Base-by-base conservation (phyloP, 352 stramenopile genomes). In the Globisporangium echinulatum region DNA sequence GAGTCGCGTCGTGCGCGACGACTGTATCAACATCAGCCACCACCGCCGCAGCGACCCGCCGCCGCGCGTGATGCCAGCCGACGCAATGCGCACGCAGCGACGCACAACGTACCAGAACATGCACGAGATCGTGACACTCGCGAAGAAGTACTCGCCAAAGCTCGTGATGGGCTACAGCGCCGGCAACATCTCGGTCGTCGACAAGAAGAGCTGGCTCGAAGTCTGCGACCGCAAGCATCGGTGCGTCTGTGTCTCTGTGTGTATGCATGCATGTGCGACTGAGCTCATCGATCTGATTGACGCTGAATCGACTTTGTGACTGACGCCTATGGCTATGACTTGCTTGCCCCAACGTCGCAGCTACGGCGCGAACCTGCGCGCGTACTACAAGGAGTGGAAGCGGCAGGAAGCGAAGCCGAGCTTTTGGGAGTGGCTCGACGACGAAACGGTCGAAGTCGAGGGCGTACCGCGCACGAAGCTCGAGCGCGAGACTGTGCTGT, bases 351-450 rank as follows among this genome's bases (percentile, higher is more conserved):
- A 33, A 33, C 2, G 25, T 33, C 25, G 84, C 69, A 90, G 95
- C 33, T 98, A 99, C 67, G 95, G 92, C n/a, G 97, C 97, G 47
- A 98, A 99, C 67, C 62, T 99, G 56, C 76, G 96, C 57, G 81
- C 95, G 49, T 99, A 99, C 70, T 98, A 98, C 70, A 97, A 97
- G 69, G 90, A 98, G 61, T 99, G 94, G 94, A 97, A 98, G 68
- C 78, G 79, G 52, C 88, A 78, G 68, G 79, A 68, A 59, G 82
- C 75, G 15, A 89, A 87, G 39, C 78, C 80, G 2, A 91, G 79
- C 56, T 97, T 96, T 61, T 96, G 85, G 84, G 83, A 91, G 56
- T 97, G 86, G 87, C 75, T 96, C 10, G 82, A 92, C 53, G 85
- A 95, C 56, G 81, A 92, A 54, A 87, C 79, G 10, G 70, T 97